phyloP scores from a whole-genome alignment of 805 yeast genomes.

The Candida taoyuanica region DNA sequence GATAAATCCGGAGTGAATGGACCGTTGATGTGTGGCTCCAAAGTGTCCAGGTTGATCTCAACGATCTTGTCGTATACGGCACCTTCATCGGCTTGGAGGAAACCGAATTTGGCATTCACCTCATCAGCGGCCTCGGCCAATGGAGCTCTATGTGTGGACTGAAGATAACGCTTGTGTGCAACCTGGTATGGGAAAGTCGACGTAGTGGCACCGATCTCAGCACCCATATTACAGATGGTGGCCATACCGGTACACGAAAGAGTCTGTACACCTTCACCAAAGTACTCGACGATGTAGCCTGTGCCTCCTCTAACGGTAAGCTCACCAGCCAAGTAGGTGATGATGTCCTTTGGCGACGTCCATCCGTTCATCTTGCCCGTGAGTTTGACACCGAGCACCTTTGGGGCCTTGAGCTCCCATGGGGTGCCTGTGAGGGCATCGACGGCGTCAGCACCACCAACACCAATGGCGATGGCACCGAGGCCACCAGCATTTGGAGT shows the following conservation, averaged over 20 bases:
- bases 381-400: constrained; percentile 87
- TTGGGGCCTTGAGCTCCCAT: constrained; percentile 98
- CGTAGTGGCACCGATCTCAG: constrained; percentile 98
- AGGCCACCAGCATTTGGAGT: constrained; percentile 99
- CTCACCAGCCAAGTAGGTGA: constrained; percentile 85
- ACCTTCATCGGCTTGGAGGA: constrained; percentile 84
- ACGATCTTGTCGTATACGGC: constrained; percentile 90
- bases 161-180: constrained; percentile 72
- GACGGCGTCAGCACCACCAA: constrained; percentile 99
- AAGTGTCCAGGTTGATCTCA: constrained; percentile 81
- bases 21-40: constrained; percentile 96
- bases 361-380: constrained; percentile 89
- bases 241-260: constrained; percentile 99
- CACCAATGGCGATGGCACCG: constrained; percentile 98
- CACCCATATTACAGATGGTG: constrained; percentile 99
- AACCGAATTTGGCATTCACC: constrained; percentile 49
- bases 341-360: constrained; percentile 97
- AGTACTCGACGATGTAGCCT: constrained; percentile 92
- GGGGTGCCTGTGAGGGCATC: constrained; percentile 96
- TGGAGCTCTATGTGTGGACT: constrained; percentile 78
- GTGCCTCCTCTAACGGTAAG: constrained; percentile 98
- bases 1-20: constrained; percentile 98
- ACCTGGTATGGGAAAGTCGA: constrained; percentile 93
- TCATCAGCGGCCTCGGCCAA: constrained; percentile 76
- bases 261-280: constrained; percentile 87